Evolutionary conservation across 1,284 basidiomycete species (phyloP).

Genomic region (Ceraceosorus bombacis): DNA sequence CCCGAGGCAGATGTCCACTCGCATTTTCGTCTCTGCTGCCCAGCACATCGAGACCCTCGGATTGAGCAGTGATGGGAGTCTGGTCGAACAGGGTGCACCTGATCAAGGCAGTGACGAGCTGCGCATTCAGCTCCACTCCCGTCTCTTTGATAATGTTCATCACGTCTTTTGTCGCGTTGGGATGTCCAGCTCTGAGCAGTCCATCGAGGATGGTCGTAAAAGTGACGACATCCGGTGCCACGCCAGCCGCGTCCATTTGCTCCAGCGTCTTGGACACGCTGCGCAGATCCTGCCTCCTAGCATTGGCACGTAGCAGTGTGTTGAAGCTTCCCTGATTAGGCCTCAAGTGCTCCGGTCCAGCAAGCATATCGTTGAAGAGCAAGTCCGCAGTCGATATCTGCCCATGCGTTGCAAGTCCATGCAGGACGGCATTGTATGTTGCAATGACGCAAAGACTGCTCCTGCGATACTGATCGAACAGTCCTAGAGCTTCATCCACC

Average conservation of each 20-base stretch:
- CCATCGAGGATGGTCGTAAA: constrained; percentile 40
- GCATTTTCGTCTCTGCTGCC: constrained; percentile 4
- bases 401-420: constrained; percentile 22
- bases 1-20: constrained; percentile 10
- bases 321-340: constrained; percentile 40
- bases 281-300: constrained; percentile 19
- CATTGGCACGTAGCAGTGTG: constrained; percentile 29
- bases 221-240: constrained; percentile 35
- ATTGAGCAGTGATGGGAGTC: background rate
- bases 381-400: constrained; percentile 17
- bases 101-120: constrained; percentile 41
- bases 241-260: constrained; percentile 16
- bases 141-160: constrained; percentile 30
- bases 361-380: constrained; percentile 26
- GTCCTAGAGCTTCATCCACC: constrained; percentile 20
- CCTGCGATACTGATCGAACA: constrained; percentile 17
- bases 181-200: constrained; percentile 24
- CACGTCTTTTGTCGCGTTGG: constrained; percentile 19
- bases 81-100: constrained; percentile 13
- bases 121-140: constrained; percentile 27
- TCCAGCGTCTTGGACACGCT: constrained; percentile 23
- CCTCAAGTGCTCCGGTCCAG: constrained; percentile 15
- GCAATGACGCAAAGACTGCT: constrained; percentile 17
- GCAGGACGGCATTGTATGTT: constrained; percentile 34
- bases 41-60: background rate